Evolutionary conservation across 441 rosid species (phyloP).

Genomic region (Gossypium gossypioides): DNA sequence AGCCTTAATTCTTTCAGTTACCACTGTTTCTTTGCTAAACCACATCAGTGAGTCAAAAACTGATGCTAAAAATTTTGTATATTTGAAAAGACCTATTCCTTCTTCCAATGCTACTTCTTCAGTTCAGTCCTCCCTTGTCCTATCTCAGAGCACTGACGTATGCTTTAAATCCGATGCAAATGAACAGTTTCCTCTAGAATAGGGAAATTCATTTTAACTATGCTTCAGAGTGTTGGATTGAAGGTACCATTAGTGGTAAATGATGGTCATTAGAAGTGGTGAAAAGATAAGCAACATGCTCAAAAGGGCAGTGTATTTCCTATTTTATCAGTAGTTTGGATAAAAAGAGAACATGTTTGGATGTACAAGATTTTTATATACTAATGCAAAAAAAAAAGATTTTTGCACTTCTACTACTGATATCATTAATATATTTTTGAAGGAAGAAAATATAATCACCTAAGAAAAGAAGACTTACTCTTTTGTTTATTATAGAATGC

Average conservation of each 20-base stretch:
- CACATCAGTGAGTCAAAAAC: background rate
- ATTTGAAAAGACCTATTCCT: background rate
- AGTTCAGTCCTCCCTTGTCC: background rate
- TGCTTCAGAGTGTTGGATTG: background rate
- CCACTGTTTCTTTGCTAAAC: no score
- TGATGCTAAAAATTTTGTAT: background rate
- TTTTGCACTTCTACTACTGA: background rate
- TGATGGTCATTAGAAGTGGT: background rate
- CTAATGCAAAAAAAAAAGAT: background rate
- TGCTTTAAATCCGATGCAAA: conserved; percentile 9
- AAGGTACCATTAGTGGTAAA: background rate
- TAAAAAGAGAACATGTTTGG: background rate
- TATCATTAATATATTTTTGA: background rate
- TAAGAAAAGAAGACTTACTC: background rate
- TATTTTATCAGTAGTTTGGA: background rate
- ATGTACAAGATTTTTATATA: background rate
- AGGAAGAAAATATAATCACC: background rate
- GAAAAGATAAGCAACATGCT: background rate
- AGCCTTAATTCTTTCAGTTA: no score
- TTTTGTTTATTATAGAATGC: background rate
- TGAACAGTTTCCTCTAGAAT: background rate
- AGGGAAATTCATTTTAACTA: background rate
- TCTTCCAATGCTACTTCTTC: background rate
- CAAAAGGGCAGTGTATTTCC: background rate
- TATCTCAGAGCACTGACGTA: background rate